phyloP scores from a whole-genome alignment of 108 stramenopile genomes.

The Skeletonema costatum region DNA sequence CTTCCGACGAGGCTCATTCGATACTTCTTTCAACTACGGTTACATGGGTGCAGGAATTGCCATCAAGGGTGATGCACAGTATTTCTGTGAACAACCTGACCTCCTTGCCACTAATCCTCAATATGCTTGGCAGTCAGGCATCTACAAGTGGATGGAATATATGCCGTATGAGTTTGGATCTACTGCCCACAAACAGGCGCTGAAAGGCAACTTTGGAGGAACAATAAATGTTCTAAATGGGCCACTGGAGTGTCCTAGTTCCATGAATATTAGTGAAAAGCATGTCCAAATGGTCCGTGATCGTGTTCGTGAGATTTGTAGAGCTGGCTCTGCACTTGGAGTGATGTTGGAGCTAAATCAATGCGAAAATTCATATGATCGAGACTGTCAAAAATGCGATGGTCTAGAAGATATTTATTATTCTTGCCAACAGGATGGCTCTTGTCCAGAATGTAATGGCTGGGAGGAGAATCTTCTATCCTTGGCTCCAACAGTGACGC shows the following conservation, averaged over 20 bases:
- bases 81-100: slow-evolving; percentile 43
- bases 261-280: slow-evolving; percentile 26
- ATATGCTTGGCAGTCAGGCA: slow-evolving; percentile 38
- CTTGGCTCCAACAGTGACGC: slow-evolving; percentile 36
- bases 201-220: slow-evolving; percentile 49
- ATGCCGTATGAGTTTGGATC: slow-evolving; percentile 38
- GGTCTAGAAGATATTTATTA: slow-evolving; percentile 42
- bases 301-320: slow-evolving; percentile 32
- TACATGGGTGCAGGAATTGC: slow-evolving; percentile 39
- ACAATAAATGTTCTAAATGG: slow-evolving; percentile 38
- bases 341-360: slow-evolving; percentile 37
- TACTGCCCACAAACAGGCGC: slow-evolving; percentile 42
- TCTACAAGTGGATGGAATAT: slow-evolving; percentile 51
- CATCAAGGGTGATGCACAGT: slow-evolving; percentile 17
- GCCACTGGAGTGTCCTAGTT: slow-evolving; percentile 40
- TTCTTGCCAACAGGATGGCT: slow-evolving; percentile 28
- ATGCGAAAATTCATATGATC: slow-evolving; percentile 32
- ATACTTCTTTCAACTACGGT: slow-evolving; percentile 43
- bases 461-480: slow-evolving; percentile 37
- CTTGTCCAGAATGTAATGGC: slow-evolving; percentile 31
- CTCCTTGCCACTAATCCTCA: slow-evolving; percentile 38
- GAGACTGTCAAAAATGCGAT: slow-evolving; percentile 29
- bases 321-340: slow-evolving; percentile 33
- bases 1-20: slow-evolving; percentile 36
- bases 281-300: slow-evolving; percentile 36